phyloP scores from a whole-genome alignment of 768 basidiomycete genomes.

The Ramaria rubella region DNA sequence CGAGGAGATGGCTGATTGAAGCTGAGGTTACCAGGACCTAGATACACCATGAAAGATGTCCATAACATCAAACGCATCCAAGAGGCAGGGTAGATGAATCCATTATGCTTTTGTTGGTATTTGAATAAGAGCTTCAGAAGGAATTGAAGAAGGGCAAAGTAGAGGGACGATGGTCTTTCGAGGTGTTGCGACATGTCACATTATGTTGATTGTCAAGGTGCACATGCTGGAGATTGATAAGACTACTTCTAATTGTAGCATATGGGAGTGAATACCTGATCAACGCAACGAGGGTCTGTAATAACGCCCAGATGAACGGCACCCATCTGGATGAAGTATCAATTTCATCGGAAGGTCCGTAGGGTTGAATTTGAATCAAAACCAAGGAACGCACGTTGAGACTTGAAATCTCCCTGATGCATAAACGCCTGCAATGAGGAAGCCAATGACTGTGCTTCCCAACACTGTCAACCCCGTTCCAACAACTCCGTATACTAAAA shows the following conservation, averaged over 20 bases:
- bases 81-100: too few relatives aligned
- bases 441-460: conserved; percentile 4
- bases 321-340: conserved; percentile 7
- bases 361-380: too few relatives aligned
- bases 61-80: too few relatives aligned
- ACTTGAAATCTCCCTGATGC: conserved; percentile 3
- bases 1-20: background rate
- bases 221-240: conserved; percentile 4
- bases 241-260: background rate
- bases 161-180: too few relatives aligned
- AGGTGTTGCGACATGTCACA: background rate
- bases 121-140: too few relatives aligned
- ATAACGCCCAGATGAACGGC: conserved; percentile 8
- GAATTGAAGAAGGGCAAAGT: too few relatives aligned
- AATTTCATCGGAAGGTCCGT: too few relatives aligned
- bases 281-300: conserved; percentile 7
- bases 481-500: background rate
- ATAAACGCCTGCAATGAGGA: conserved; percentile 10
- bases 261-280: background rate
- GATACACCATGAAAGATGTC: too few relatives aligned
- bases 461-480: conserved; percentile 1
- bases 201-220: conserved; percentile 4
- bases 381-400: conserved; percentile 3
- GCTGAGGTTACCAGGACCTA: too few relatives aligned
- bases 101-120: too few relatives aligned